Evolutionary conservation across 2,329 filamentous ascomycete species (phyloP), one percentile per base, ranked within the genome.

Genomic region (Leptographium wingfieldii): DNA sequence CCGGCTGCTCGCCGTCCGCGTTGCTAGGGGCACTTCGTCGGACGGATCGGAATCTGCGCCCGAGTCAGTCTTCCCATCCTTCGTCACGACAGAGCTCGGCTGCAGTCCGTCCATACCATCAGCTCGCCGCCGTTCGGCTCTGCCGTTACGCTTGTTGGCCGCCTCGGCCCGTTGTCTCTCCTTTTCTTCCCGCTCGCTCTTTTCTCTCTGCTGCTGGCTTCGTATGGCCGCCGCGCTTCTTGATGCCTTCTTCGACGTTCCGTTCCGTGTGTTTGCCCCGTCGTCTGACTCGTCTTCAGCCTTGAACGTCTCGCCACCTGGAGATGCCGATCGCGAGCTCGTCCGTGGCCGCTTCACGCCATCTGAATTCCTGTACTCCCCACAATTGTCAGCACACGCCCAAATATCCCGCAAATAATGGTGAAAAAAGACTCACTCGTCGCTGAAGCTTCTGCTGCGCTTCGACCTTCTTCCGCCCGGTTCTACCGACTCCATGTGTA

Each of bases 371-470:
- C 90, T 95, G 60, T 35, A 25, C 9, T 29, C 14, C 14, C 27
- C 16, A 25, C 31, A 33, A 10, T 31, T 46, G 16, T 35, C 25
- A 55, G 53, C 35, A 55, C 10, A 31, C 16, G 51, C 16, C 19
- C 43, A 19, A n/a, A 2, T 19, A 19, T 46, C 43, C 43, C 19
- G 16, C 43, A 46, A 19, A 46, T 12, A 14, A 12, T 9, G 27
- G 3, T 11, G 10, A 10, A 10, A 10, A 31, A 14, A 55, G 35
- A 83, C 90, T 73, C 80, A 97, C 92, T 95, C 90, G 80, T 96
- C 91, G 69, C 90, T 96, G 63, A 94, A 90, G 68, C 94, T 95
- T 63, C 92, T 83, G 63, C 85, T 86, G 68, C 94, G 80, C 75
- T 99, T 99, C 29, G 83, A 22, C 80, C 68, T 88, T 84, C 64